phyloP scores from a whole-genome alignment of 129 eudicot species.

The Kitagawia praeruptora region DNA sequence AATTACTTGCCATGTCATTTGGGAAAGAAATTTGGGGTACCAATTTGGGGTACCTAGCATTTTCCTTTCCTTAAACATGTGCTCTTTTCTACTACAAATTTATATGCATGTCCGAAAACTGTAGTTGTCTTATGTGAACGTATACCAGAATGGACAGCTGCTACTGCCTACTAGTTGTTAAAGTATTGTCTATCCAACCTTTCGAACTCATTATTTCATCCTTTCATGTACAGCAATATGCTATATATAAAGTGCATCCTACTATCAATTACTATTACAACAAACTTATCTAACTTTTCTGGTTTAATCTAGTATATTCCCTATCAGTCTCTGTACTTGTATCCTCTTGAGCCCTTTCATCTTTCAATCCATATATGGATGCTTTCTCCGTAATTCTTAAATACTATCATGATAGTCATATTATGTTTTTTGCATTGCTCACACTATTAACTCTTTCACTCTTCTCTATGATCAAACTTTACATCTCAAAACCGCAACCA shows the following conservation, averaged over 20 bases:
- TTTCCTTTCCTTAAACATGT: no score
- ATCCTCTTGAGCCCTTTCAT: neutral
- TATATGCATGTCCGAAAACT: neutral
- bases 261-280: neutral
- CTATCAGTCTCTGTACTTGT: neutral
- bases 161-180: neutral
- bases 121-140: neutral
- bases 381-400: slow-evolving; percentile 20
- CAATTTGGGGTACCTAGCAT: no score
- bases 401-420: slow-evolving; percentile 7
- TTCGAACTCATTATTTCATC: no score
- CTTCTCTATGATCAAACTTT: slow-evolving; percentile 6
- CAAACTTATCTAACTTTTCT: neutral
- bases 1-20: no score
- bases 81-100: no score
- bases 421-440: slow-evolving; percentile 19
- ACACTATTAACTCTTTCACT: slow-evolving; percentile 13
- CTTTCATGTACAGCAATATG: neutral
- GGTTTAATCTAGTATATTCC: neutral
- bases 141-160: neutral
- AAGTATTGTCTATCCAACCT: no score
- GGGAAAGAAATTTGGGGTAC: no score
- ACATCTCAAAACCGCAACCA: slow-evolving; percentile 23
- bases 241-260: neutral
- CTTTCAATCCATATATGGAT: neutral